phyloP scores from a whole-genome alignment of 176 grass and related monocot species.

The Tillandsia leiboldiana region DNA sequence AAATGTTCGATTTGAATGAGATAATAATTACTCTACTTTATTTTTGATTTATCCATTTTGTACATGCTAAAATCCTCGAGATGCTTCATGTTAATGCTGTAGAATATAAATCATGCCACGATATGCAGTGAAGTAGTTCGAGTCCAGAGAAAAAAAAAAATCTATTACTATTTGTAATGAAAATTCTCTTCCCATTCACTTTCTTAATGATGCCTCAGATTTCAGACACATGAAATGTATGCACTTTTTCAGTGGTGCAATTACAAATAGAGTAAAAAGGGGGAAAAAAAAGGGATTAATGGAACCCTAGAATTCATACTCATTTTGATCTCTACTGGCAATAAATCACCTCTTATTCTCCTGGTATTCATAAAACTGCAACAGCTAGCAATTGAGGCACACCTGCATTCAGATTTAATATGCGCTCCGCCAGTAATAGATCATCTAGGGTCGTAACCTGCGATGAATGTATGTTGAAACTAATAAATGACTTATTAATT shows the following conservation, averaged over 20 bases:
- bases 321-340: background rate
- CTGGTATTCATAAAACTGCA: background rate
- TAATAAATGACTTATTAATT: background rate
- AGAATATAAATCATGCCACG: no score
- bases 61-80: no score
- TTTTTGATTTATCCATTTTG: no score
- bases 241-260: background rate
- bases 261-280: background rate
- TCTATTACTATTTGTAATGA: background rate
- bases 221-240: background rate
- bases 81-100: no score
- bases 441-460: constrained; percentile 98
- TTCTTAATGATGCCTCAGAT: background rate
- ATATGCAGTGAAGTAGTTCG: background rate
- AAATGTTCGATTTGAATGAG: background rate
- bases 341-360: background rate
- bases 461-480: constrained; percentile 1
- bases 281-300: background rate
- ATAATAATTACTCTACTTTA: background rate
- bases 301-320: background rate
- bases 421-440: constrained; percentile 73
- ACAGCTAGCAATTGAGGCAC: background rate
- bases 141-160: background rate
- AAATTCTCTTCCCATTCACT: background rate
- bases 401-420: constrained; percentile 36